Evolutionary conservation across 1,284 basidiomycete species (phyloP), one percentile per base, ranked within the genome.

Genomic region (Ustilago loliicola): DNA sequence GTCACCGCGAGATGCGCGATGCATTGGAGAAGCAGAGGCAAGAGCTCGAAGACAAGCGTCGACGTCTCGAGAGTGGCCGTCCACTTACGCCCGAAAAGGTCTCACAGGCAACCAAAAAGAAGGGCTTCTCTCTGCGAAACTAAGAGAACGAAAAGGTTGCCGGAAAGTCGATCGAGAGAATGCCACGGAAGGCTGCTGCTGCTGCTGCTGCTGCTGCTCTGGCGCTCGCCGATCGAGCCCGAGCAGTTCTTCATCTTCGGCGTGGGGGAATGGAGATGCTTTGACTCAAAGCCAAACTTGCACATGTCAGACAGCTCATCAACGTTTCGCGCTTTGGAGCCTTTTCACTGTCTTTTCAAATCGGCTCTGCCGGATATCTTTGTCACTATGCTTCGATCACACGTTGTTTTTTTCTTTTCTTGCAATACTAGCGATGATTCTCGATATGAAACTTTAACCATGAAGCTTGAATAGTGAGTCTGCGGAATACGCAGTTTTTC

Each of bases 1-100:
- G 84, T 58, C 84, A 86, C 68, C 75, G 83, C 54, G 83, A 86
- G 77, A 86, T 86, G 84, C 74, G 83, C 56, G 81, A 84, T 59
- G 83, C 85, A 21, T 89, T 99, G 83, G 97, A 99, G 89, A 98
- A 96, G 89, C 96, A 99, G 88, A 91, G 95, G 81, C 86, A 90
- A 76, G 96, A 99, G 85, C 90, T 99, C 82, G 96, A 99, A 88
- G 96, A 98, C 92, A 98, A 98, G 91, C 90, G 94, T 88, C 92
- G 93, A 86, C 91, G 93, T 85, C 91, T 98, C 87, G 96, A 98
- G 89, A 93, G 91, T 82, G 96, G 80, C 45, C 69, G 79, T 34
- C 81, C 82, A 29, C 61, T 84, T 32, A 98, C 96, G 54, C 96
- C 96, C 38, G 96, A 98, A 89, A 96, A 96, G 90, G 87, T 77